phyloP scores from a whole-genome alignment of 805 yeast species.

The Metahyphopichia silvanorum region DNA sequence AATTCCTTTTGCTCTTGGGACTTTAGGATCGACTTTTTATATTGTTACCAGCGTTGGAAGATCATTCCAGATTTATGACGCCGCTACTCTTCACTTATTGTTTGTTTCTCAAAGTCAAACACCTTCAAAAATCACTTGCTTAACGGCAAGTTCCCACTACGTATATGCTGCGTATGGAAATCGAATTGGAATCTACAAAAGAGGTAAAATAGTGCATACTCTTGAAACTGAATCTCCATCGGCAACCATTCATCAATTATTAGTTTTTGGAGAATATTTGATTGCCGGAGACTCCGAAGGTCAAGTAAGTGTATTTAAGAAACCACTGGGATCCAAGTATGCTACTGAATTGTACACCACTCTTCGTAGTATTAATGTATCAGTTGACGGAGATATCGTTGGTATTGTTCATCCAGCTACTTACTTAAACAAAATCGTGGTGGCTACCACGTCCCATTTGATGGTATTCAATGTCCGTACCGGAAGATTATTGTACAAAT shows the following conservation, averaged over 20 bases:
- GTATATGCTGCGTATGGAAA: conserved; percentile 76
- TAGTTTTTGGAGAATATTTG: conserved; percentile 76
- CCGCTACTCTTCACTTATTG: conserved; percentile 74
- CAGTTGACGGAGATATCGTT: conserved; percentile 69
- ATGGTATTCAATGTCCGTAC: conserved; percentile 72
- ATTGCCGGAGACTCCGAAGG: conserved; percentile 48
- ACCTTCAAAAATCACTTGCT: conserved; percentile 60
- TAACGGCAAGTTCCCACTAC: conserved; percentile 79
- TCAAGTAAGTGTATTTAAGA: conserved; percentile 53
- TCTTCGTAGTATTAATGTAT: conserved; percentile 46
- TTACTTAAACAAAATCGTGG: conserved; percentile 81
- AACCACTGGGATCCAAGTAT: conserved; percentile 39
- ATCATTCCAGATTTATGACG: conserved; percentile 91
- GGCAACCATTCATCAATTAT: conserved; percentile 44
- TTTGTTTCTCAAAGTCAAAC: conserved; percentile 86
- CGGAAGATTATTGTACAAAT: conserved; percentile 63
- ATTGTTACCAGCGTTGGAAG: conserved; percentile 88
- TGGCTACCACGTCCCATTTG: conserved; percentile 68
- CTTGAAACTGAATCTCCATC: conserved; percentile 30
- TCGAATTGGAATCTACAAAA: conserved; percentile 70
- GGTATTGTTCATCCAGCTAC: conserved; percentile 83
- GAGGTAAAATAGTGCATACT: conserved; percentile 65
- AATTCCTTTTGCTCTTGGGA: conserved; percentile 82
- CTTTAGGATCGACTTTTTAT: conserved; percentile 83
- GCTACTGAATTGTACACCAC: conserved; percentile 69